A percentile compares a stretch with the other conserved stretches of the same genome.
These are phyloP conservation scores for Skeletonema marinoi DNA, from an alignment of 108 stramenopile genomes.

Conservation along the genomic window DNA sequence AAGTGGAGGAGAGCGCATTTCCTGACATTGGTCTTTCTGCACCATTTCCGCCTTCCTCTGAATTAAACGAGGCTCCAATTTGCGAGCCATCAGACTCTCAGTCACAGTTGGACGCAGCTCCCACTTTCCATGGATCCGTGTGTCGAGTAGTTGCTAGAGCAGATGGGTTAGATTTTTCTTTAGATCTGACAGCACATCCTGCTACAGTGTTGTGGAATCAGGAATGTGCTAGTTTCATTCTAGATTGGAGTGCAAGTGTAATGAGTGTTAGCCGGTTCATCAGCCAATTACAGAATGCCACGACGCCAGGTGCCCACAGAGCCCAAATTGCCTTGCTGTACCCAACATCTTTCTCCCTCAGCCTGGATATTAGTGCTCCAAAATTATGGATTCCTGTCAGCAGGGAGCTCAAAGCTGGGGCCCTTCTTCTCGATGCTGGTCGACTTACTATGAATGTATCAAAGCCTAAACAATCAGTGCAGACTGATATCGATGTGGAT, in stretches of 20 bases:
- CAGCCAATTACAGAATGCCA: conserved; percentile 63
- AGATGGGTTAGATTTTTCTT: conserved; percentile 38
- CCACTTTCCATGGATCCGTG: conserved; percentile 59
- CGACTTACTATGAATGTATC: conserved; percentile 45
- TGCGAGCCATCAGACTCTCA: neutral
- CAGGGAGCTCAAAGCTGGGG: conserved; percentile 49
- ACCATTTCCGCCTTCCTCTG: neutral
- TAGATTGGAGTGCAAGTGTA: conserved; percentile 3
- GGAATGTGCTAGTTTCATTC: conserved; percentile 31
- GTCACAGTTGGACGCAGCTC: conserved; percentile 27
- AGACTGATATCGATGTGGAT: conserved; percentile 50
- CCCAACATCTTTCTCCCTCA: conserved; percentile 59
- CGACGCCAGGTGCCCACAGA: conserved; percentile 78
- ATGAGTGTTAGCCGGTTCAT: conserved; percentile 56
- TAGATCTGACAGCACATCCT: conserved; percentile 69
- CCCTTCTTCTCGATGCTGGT: conserved; percentile 72
- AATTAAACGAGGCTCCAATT: conserved; percentile 2
- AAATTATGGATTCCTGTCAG: conserved; percentile 78
- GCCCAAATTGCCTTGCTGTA: conserved; percentile 73
- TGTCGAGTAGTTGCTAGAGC: conserved; percentile 60
- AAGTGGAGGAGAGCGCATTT: conserved; percentile 4
- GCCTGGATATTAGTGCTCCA: conserved; percentile 70
- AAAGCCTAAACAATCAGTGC: conserved; percentile 47
- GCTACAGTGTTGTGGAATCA: conserved; percentile 80
- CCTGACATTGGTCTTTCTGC: neutral